Evolutionary conservation across 2,329 filamentous ascomycete genomes (phyloP), one percentile per base, ranked within the genome.

Genomic region (Diaporthe velutina): DNA sequence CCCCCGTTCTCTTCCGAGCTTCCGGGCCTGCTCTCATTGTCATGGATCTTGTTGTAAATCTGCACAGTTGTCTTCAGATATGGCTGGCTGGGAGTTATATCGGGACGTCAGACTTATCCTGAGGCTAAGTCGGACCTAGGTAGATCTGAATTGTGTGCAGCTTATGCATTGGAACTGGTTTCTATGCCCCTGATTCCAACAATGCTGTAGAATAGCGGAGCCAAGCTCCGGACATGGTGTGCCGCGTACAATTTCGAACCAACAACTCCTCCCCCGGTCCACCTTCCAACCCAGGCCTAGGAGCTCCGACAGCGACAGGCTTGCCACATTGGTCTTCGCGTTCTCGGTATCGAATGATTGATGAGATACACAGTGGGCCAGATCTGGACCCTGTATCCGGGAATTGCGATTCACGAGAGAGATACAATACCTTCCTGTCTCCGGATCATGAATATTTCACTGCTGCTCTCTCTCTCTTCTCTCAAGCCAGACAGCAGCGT

Each of bases 271-370:
- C 10, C 25, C 42, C 50, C 61, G 61, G 42, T n/a, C 61, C 61
- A 66, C 28, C 61, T 50, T 66, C 61, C 61, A 66, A n/a, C 42
- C 61, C 61, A 66, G 61, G 61, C 28, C 28, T 66, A 66, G 40
- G 42, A 66, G 25, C 60, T 33, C 42, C 61, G 61, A 25, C 61
- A 35, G 22, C 19, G 50, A 61, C 19, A 19, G 61, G 61, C 19
- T 50, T 66, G 42, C 61, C 61, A 66, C 28, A 50, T 50, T 9
- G 17, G 61, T 66, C 42, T 30, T 66, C 61, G 42, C 42, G 12
- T 66, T 7, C 1, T 19, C 45, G 17, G 61, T 50, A 66, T 66
- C 28, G 61, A 66, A 66, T 66, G 61, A 35, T 22, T n/a, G 42
- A 10, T 50, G 28, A 50, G 42, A 64, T 66, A 48, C n/a, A 35